Percentiles rank a stretch among this genome's conserved stretches.
phyloP scores from a whole-genome alignment of 208 protist genomes.

The Trypanosoma mega region DNA sequence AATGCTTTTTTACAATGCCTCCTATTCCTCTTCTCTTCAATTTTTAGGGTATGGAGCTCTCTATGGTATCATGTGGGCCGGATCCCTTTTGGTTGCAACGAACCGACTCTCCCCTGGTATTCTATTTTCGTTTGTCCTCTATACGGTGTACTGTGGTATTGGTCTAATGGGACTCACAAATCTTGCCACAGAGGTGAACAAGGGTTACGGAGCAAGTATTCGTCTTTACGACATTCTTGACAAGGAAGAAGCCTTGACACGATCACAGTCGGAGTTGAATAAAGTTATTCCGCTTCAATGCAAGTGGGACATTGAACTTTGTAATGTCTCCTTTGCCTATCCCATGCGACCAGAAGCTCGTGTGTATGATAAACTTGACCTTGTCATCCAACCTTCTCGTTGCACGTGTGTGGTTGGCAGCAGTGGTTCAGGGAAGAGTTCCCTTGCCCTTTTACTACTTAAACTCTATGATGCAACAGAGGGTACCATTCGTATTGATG shows the following conservation, averaged over 20 bases:
- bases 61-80: constrained; percentile 87
- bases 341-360: constrained; percentile 75
- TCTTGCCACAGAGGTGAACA: constrained; percentile 83
- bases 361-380: constrained; percentile 65
- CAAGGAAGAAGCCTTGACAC: constrained; percentile 40
- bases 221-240: constrained; percentile 85
- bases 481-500: constrained; percentile 66
- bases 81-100: constrained; percentile 79
- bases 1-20: constrained; percentile 75
- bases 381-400: constrained; percentile 61
- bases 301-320: constrained; percentile 63
- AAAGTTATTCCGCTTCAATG: constrained; percentile 42
- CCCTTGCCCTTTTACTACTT: constrained; percentile 78
- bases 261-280: constrained; percentile 35
- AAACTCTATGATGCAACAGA: constrained; percentile 78
- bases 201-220: constrained; percentile 79
- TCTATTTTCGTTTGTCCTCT: constrained; percentile 90
- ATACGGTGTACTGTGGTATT: constrained; percentile 88
- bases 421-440: constrained; percentile 84
- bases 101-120: constrained; percentile 71
- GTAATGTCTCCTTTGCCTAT: constrained; percentile 81
- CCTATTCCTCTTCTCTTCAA: constrained; percentile 79
- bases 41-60: constrained; percentile 79
- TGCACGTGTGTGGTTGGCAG: constrained; percentile 84
- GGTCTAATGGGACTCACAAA: constrained; percentile 86